These are phyloP conservation scores for Cordia subcordata DNA, from an alignment of 257 asterid species.

Conservation along the genomic window DNA sequence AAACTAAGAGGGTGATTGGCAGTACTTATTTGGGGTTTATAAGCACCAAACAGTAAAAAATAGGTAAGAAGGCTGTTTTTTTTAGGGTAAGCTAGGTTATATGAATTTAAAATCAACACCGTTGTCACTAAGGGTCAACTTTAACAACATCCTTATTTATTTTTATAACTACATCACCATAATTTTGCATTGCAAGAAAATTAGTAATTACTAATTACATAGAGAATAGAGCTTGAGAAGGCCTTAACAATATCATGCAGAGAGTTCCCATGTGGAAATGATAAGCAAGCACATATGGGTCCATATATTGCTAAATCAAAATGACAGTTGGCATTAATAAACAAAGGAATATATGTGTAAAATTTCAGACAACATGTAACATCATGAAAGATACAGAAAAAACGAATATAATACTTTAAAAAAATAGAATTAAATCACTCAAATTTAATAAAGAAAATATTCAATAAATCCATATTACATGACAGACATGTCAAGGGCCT, in stretches of 20 bases:
- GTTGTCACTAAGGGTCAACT: too few relatives aligned
- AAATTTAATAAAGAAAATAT: slow-evolving; percentile 1
- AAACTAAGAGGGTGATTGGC: too few relatives aligned
- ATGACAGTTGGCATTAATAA: slow-evolving; percentile 3
- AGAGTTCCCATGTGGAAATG: neutral
- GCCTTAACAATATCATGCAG: neutral
- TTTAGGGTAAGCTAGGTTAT: too few relatives aligned
- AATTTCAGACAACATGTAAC: neutral
- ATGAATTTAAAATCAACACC: too few relatives aligned
- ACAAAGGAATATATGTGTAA: slow-evolving; percentile 3
- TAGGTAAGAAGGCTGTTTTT: too few relatives aligned
- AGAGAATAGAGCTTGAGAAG: neutral
- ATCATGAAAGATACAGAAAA: neutral
- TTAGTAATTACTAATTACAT: neutral
- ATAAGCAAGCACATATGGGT: slow-evolving; percentile 1
- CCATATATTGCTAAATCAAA: slow-evolving; percentile 4
- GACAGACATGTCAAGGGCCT: slow-evolving; percentile 13
- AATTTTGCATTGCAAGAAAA: too few relatives aligned
- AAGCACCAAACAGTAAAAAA: too few relatives aligned
- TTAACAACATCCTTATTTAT: too few relatives aligned
- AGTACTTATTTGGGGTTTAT: too few relatives aligned
- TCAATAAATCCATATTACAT: slow-evolving; percentile 8
- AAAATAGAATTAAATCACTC: slow-evolving; percentile 9
- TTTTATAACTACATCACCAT: neutral
- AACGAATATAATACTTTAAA: slow-evolving; percentile 1